phyloP scores from a whole-genome alignment of 2,329 filamentous ascomycete species.

The Sporothrix pseudoabietina region DNA sequence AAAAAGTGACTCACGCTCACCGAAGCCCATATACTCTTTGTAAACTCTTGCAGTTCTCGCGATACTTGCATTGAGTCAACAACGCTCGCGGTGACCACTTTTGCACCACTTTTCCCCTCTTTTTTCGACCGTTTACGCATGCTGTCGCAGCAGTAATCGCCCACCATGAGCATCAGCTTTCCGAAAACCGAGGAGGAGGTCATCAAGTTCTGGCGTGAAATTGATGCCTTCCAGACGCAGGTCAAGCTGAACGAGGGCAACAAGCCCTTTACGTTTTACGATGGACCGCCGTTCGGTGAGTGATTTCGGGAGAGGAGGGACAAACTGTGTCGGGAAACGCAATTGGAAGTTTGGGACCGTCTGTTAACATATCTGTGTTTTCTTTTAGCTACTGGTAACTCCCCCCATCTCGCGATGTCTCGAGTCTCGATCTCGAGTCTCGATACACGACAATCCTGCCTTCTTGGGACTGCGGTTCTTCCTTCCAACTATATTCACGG shows the following conservation, averaged over 20 bases:
- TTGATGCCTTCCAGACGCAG: constrained; percentile 79
- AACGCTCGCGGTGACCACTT: constrained; percentile 4
- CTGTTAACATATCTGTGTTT: constrained; percentile 12
- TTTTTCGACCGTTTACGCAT: background rate
- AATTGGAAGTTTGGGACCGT: background rate
- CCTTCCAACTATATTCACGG: background rate
- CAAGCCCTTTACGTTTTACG: constrained; percentile 91
- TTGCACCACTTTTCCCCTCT: background rate
- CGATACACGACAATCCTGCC: constrained; percentile 4
- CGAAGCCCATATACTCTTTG: constrained; percentile 2
- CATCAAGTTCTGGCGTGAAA: constrained; percentile 85
- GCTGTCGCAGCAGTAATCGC: background rate
- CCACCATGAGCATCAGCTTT: constrained; percentile 78
- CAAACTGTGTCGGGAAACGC: background rate
- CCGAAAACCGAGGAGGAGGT: constrained; percentile 86
- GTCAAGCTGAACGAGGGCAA: constrained; percentile 79
- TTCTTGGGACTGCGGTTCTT: background rate
- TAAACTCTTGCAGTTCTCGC: background rate
- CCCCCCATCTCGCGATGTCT: background rate
- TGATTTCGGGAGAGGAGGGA: background rate
- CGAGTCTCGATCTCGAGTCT: background rate
- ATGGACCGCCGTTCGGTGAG: constrained; percentile 77
- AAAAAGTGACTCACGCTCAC: constrained; percentile 28
- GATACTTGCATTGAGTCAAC: constrained; percentile 17
- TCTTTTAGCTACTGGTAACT: constrained; percentile 21